Evolutionary conservation across 192 early-diverging fungal genomes (phyloP).

Genomic region (Coemansia sp.): DNA sequence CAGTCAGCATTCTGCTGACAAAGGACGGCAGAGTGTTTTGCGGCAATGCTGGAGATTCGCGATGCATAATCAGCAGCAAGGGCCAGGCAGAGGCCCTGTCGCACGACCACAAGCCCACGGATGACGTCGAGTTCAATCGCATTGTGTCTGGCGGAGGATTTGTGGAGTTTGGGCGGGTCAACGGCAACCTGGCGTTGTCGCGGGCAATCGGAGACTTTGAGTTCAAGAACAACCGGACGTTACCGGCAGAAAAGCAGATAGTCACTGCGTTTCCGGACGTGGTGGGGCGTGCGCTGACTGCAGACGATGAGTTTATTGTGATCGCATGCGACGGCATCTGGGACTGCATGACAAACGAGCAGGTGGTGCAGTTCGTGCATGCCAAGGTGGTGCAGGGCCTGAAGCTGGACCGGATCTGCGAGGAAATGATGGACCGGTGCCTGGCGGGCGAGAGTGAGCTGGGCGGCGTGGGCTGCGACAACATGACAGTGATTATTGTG

Average conservation of each 20-base stretch:
- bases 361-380: conserved; percentile 85
- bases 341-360: conserved; percentile 93
- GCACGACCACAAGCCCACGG: conserved; percentile 93
- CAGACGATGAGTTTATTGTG: conserved; percentile 84
- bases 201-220: conserved; percentile 98
- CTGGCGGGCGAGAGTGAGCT: conserved; percentile 85
- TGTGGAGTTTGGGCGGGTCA: conserved; percentile 98
- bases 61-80: conserved; percentile 77
- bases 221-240: conserved; percentile 84
- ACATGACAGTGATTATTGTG: conserved; percentile 96
- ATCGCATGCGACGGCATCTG: conserved; percentile 99
- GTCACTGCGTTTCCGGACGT: conserved; percentile 93
- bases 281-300: conserved; percentile 44
- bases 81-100: conserved; percentile 80
- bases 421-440: conserved; percentile 89
- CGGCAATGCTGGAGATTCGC: conserved; percentile 94
- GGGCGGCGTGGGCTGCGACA: conserved; percentile 95
- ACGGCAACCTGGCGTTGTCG: conserved; percentile 97
- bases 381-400: conserved; percentile 60
- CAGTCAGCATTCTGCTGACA: conserved; percentile 82
- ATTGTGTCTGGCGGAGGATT: conserved; percentile 92
- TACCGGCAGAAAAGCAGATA: conserved; percentile 84
- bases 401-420: conserved; percentile 69
- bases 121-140: conserved; percentile 77
- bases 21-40: conserved; percentile 78